These are phyloP conservation scores for Serpula lacrymans DNA, from an alignment of 768 basidiomycete genomes.

Conservation along the genomic window DNA sequence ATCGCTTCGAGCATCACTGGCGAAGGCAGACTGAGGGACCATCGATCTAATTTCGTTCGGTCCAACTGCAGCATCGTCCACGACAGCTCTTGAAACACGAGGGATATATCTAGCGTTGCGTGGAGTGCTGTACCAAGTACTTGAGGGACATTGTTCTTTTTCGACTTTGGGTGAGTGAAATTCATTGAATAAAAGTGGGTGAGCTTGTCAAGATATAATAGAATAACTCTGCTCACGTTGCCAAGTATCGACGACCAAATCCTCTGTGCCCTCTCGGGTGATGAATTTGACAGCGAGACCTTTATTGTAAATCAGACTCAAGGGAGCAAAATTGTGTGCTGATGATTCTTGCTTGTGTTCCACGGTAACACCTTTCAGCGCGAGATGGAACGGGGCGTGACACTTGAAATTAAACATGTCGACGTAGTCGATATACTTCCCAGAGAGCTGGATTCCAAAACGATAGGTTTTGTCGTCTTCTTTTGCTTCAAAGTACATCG, in stretches of 20 bases:
- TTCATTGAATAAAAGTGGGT: too few relatives aligned
- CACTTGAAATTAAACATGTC: conserved; percentile 36
- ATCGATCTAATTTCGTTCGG: background rate
- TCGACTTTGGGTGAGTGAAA: conserved; percentile 9
- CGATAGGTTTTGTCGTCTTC: conserved; percentile 16
- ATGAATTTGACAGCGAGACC: conserved; percentile 42
- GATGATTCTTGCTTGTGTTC: conserved; percentile 24
- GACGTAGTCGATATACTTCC: conserved; percentile 29
- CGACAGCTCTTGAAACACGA: conserved; percentile 11
- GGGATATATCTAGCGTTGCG: conserved; percentile 4
- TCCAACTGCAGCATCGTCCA: conserved; percentile 4
- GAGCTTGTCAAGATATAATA: background rate
- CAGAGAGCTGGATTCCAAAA: conserved; percentile 39
- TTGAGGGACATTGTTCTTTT: conserved; percentile 7
- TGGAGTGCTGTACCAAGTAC: conserved; percentile 32
- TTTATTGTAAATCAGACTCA: conserved; percentile 38
- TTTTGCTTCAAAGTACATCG: conserved; percentile 27
- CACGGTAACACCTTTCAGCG: conserved; percentile 42
- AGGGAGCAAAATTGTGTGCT: conserved; percentile 32
- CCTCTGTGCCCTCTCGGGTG: conserved; percentile 22
- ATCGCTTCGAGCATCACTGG: too few relatives aligned
- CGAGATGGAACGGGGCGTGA: conserved; percentile 42
- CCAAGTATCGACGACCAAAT: conserved; percentile 41
- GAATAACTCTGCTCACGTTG: conserved; percentile 25
- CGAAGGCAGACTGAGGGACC: too few relatives aligned